phyloP scores from a whole-genome alignment of 2,329 filamentous ascomycete genomes.

The Penicillium sp. region DNA sequence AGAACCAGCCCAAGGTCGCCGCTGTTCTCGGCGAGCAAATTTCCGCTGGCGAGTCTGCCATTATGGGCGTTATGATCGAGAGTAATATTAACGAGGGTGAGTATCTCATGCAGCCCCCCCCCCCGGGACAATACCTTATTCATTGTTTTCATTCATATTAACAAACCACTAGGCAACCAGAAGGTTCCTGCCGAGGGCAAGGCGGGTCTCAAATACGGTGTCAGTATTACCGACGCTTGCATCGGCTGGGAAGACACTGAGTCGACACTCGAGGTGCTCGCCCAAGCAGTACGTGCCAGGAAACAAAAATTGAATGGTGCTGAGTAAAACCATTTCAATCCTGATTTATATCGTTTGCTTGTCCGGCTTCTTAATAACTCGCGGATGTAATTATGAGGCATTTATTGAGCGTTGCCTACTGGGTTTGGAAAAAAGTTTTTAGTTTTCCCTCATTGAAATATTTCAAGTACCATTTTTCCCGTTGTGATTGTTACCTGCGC shows the following conservation, averaged over 20 bases:
- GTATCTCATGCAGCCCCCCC: too few relatives aligned
- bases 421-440: conserved; percentile 13
- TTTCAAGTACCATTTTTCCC: background rate
- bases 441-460: conserved; percentile 1
- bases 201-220: conserved; percentile 83
- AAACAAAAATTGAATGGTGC: conserved; percentile 53
- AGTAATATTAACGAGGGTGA: conserved; percentile 92
- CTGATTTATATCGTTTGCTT: conserved; percentile 5
- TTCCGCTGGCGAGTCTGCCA: conserved; percentile 76
- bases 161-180: conserved; percentile 66
- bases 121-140: background rate
- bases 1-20: conserved; percentile 95
- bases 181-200: conserved; percentile 90
- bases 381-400: conserved; percentile 8
- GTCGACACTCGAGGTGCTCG: conserved; percentile 74
- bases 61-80: conserved; percentile 99
- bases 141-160: background rate
- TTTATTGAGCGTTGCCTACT: conserved; percentile 12
- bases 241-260: conserved; percentile 94
- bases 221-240: conserved; percentile 97
- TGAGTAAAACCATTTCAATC: conserved; percentile 16
- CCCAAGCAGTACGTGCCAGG: conserved; percentile 76
- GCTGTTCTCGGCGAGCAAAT: conserved; percentile 82
- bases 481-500: too few relatives aligned
- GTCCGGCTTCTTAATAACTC: conserved; percentile 12